Evolutionary conservation across 208 protist species (phyloP), one percentile per base, ranked within the genome.

Genomic region (Leishmania braziliensis): DNA sequence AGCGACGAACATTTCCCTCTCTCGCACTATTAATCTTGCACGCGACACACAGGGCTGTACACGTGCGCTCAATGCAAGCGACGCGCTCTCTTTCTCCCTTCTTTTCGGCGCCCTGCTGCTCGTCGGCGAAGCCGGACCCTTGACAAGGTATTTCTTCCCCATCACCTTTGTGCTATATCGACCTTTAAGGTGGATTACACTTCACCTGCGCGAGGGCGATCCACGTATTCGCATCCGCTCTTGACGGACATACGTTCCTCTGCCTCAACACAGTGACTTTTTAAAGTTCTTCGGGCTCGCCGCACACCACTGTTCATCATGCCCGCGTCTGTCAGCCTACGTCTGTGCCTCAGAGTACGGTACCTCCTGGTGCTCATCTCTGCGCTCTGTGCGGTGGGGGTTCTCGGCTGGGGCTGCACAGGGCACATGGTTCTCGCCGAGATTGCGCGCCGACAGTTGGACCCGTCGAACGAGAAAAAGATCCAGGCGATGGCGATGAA

Each of bases 391-490:
- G 36, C 86, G 5, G 29, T 78, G 5, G 51, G 91, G 16, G 51
- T 84, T 4, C 75, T 81, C n/a, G 91, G 77, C 71, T 98, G 95
- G 93, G 88, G 88, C 66, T 96, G 92, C 81, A 75, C 78, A 20
- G 95, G 95, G 3, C 95, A 98, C 88, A 98, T 98, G 95, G 70
- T 92, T 3, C 83, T 98, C 33, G 92, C 92, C 3, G 91, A 96
- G 80, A 95, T 98, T 33, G 95, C 95, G 1, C 76, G 74, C 6
- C 90, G 88, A 0, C 90, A 91, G 66, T 75, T 98, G 53, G 70
- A 80, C 18, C 33, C 54, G 0, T 70, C 77, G 2, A 90, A 90
- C 54, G 77, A 76, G n/a, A 33, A 54, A 20, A 89, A 91, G 56
- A 82, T 89, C 54, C 74, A 92, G 1, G 53, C 65, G 33, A 78